Evolutionary conservation across 192 early-diverging fungal genomes (phyloP).

Genomic region (Funneliformis geosporum): DNA sequence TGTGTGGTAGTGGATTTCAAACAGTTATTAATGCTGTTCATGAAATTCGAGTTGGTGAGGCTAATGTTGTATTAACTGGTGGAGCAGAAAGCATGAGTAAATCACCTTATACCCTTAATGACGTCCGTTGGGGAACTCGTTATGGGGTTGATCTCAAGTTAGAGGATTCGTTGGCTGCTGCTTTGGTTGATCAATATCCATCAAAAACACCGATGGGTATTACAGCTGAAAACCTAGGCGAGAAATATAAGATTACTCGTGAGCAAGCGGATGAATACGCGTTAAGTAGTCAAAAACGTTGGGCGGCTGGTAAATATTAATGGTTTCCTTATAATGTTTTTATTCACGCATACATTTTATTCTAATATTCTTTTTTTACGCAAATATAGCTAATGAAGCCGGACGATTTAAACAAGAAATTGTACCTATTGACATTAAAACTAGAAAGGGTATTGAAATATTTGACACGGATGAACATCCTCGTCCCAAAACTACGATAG

Average conservation of each 20-base stretch:
- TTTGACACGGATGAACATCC: constrained; percentile 87
- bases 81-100: constrained; percentile 95
- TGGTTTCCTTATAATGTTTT: background rate
- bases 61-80: constrained; percentile 84
- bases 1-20: constrained; percentile 97
- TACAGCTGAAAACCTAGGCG: constrained; percentile 90
- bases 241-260: constrained; percentile 80
- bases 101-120: constrained; percentile 83
- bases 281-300: constrained; percentile 80
- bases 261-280: constrained; percentile 86
- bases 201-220: constrained; percentile 87
- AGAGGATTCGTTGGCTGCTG: constrained; percentile 86
- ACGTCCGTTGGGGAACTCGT: constrained; percentile 80
- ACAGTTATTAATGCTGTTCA: constrained; percentile 91
- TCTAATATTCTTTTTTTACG: background rate
- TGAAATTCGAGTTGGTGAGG: constrained; percentile 83
- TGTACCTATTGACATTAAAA: constrained; percentile 79
- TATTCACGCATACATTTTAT: background rate
- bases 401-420: constrained; percentile 85
- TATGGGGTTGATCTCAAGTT: constrained; percentile 88
- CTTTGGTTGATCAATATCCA: constrained; percentile 86
- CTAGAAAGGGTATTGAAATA: constrained; percentile 69
- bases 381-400: constrained; percentile 58
- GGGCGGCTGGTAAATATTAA: constrained; percentile 62
- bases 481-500: constrained; percentile 81